Base-by-base conservation (phyloP, 768 basidiomycete genomes). In the Cyathus striatus region DNA sequence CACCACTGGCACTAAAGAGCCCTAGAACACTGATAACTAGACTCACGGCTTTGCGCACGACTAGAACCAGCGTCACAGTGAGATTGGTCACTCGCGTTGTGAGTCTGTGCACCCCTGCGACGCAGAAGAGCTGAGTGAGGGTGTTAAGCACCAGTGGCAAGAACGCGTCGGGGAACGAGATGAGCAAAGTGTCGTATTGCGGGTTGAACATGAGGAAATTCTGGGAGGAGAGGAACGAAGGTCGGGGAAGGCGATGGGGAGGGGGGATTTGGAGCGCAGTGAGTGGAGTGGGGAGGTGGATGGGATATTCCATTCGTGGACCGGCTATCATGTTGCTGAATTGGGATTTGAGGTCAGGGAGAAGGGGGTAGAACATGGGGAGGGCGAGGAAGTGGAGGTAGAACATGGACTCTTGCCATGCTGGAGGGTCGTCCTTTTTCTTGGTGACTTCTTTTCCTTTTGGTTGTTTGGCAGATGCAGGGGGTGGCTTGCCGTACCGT, bases 331-430 rank as follows among this genome's bases (percentile, higher is more conserved):
- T 57, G 0, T 60, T 48, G 2, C 53, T 44, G 20, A 79, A 57
- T 50, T 85, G 83, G 0, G 56, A 43, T 6, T 53, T 33, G 44
- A 91, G 67, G 53, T 76, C 77, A 16, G 66, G 52, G 1, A 78
- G 65, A 27, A 87, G 66, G 43, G 78, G 77, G 45, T 74, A 46
- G 65, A 92, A 91, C 70, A 90, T 72, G 5, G 88, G 90, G 10
- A 92, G 70, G 10, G 82, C 78, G 41, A 91, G 76, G 54, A 83
- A 79, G 61, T 92, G 90, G 17, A 89, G 72, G 66, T 92, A 97
- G 66, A 95, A 97, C 78, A 97, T 81, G 39, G 80, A 83, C 63
- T 96, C 93, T 55, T 86, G 79, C 93, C 93, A 96, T 34, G 77
- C 60, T 0, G 62, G 34, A 12, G 50, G 7, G 23, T 39, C n/a